Evolutionary conservation across 768 basidiomycete species (phyloP), one percentile per base, ranked within the genome.

Genomic region (Lactarius tabidus): DNA sequence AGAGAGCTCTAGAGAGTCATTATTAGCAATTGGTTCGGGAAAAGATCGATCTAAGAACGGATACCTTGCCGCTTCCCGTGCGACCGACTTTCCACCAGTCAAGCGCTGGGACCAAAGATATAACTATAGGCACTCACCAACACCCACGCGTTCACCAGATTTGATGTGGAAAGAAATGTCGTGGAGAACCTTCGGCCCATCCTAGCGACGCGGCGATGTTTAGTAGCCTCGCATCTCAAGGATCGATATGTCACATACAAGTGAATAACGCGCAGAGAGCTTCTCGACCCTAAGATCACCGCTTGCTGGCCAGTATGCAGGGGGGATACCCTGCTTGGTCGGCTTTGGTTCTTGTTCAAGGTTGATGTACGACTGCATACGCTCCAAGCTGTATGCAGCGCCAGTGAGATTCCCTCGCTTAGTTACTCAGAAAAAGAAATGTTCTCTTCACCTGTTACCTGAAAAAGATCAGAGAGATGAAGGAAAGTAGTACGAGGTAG

Each of bases 261-360:
- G 38, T 26, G 79, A 80, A 66, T 84, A 84, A 43, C 77, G 74
- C 0, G 86, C 85, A 14, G 78, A 80, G 6, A 87, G 74, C 39
- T 81, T 77, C 65, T 86, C 80, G 2, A 85, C 80, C 3, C 74
- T 69, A 23, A 87, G 74, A 15, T 78, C 74, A 1, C 86, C 86
- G 31, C 81, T 82, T 1, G 85, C 77, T 6, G 86, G 86, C 86
- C 86, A 88, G 63, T 85, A 82, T 0, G 86, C 85, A 6, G 86
- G 85, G 6, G 85, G 86, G 26, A 78, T 71, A 3, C 80, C 80
- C 9, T 74, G 66, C 31, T 73, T 67, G 0, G 76, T 76, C 1
- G 79, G 68, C 59, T 76, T 75, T 0, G 79, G 78, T 71, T 87
- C 86, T 63, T 83, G 82, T 58, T 85, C 84, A 51, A 84, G 83